Evolutionary conservation across 2,329 filamentous ascomycete genomes (phyloP).

Genomic region (Penicillium glabrum): DNA sequence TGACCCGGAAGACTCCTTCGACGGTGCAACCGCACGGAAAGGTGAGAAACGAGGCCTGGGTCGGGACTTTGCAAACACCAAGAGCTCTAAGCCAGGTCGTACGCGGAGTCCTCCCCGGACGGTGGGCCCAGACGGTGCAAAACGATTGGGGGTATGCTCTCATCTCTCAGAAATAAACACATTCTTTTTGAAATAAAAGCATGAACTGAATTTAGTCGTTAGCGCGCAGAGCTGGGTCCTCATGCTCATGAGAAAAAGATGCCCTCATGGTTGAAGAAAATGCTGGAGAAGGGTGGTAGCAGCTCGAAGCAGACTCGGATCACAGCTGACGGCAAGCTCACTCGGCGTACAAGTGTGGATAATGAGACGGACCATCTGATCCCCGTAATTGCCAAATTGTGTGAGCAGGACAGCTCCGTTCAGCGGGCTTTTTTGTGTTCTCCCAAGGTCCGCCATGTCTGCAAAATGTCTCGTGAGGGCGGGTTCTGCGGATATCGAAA

Average conservation of each 20-base stretch:
- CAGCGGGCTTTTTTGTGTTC: conserved; percentile 78
- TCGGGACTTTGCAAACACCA: conserved; percentile 12
- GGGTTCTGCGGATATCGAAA: conserved; percentile 95
- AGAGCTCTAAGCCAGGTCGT: conserved; percentile 13
- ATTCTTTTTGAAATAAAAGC: background rate
- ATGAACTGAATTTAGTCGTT: conserved; percentile 14
- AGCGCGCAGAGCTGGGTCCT: conserved; percentile 66
- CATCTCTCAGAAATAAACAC: background rate
- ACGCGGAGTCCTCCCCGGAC: conserved; percentile 13
- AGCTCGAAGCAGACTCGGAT: conserved; percentile 55
- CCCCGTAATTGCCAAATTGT: conserved; percentile 61
- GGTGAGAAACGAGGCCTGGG: conserved; percentile 14
- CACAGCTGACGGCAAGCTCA: conserved; percentile 43
- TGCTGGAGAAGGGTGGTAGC: conserved; percentile 62
- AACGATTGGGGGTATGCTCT: conserved; percentile 31
- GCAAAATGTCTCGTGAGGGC: conserved; percentile 78
- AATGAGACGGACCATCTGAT: conserved; percentile 58
- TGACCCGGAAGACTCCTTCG: conserved; percentile 11
- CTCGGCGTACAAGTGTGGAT: conserved; percentile 44
- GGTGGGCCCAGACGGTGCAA: conserved; percentile 20
- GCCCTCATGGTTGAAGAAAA: conserved; percentile 65
- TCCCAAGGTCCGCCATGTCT: conserved; percentile 72
- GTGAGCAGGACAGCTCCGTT: conserved; percentile 64
- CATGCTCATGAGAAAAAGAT: conserved; percentile 73
- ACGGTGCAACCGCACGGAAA: conserved; percentile 2